Conservation (phyloP, 75 land plant species). For the Selaginella moellendorffii region DNA sequence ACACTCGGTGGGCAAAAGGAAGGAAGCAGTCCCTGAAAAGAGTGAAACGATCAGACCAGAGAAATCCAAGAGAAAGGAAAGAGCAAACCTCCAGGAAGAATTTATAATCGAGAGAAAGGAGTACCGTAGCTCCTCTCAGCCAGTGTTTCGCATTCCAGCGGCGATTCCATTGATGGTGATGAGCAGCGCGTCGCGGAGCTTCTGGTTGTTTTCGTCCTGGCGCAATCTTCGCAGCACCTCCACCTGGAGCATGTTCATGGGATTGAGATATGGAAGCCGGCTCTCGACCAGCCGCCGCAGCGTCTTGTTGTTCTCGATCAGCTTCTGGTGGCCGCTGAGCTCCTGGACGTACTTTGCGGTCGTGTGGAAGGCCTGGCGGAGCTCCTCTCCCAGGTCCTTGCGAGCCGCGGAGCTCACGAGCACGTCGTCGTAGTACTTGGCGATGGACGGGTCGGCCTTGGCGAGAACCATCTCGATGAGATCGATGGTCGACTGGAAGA, state of each 20-base stretch:
- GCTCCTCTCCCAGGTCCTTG: not conserved
- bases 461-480: constrained; percentile 6
- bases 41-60: too few relatives aligned
- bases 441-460: not conserved
- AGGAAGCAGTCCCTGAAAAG: too few relatives aligned
- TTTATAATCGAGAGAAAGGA: too few relatives aligned
- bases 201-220: constrained; percentile 1
- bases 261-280: not conserved
- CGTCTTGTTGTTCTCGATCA: constrained; percentile 5
- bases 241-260: constrained; percentile 4
- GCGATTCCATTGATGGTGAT: constrained; percentile 9
- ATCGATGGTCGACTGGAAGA: constrained; percentile 7
- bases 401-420: not conserved
- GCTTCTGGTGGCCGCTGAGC: constrained; percentile 5
- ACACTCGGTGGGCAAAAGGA: too few relatives aligned
- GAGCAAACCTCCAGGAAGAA: too few relatives aligned
- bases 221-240: not conserved
- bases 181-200: constrained; percentile 4
- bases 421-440: constrained; percentile 7
- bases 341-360: constrained; percentile 3
- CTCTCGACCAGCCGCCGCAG: constrained; percentile 1
- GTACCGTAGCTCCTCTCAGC: too few relatives aligned
- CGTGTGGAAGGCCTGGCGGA: not conserved
- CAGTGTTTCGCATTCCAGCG: constrained; percentile 8
- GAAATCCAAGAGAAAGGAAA: too few relatives aligned